Evolutionary conservation across 306 rosid species (phyloP), one percentile per base, ranked within the genome.

Genomic region (Astragalus glycyphyllos): DNA sequence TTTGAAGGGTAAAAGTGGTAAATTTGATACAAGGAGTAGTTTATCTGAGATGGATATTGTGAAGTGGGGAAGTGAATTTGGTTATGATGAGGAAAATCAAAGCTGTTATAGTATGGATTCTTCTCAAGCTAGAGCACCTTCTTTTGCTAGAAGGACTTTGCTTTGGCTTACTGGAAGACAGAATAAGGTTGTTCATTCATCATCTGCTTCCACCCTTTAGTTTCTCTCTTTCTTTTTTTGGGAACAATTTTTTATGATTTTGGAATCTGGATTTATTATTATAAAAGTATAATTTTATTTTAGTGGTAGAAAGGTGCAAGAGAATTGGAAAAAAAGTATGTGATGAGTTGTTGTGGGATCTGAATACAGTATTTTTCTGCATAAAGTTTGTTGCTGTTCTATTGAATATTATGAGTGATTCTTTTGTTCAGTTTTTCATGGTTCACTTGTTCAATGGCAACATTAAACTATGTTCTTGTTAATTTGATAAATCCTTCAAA

Each of bases 81-180:
- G 83, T 4, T 65, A 61, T 41, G 94, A 83, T 49, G 90, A 91
- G 15, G 95, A 83, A 60, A 86, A 64, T n/a, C 88, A 86, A 32
- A 89, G 96, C 49, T 67, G 86, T 45, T 79, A 84, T 68, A 94
- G 96, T 68, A 66, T 84, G 79, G 99, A 94, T 75, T 94, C 65
- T 13, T 23, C 88, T 55, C 90, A 89, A 69, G 69, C 85, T 16
- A 94, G 86, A 46, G 85, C 86, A 3, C 92, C 97, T 40, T 95
- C 97, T 34, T 95, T 95, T 48, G 96, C 99, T 4, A 87, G 94
- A 65, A 89, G 81, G 77, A 91, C 97, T 62, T 82, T 95, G 74
- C 86, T 87, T 75, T 95, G 97, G 99, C 92, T 95, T 1, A 81
- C 85, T 37, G 97, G 97, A 66, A 89, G 75, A 82, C 96, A 87